Conservation (phyloP, 306 rosid genomes). For the Fragaria vesca region DNA sequence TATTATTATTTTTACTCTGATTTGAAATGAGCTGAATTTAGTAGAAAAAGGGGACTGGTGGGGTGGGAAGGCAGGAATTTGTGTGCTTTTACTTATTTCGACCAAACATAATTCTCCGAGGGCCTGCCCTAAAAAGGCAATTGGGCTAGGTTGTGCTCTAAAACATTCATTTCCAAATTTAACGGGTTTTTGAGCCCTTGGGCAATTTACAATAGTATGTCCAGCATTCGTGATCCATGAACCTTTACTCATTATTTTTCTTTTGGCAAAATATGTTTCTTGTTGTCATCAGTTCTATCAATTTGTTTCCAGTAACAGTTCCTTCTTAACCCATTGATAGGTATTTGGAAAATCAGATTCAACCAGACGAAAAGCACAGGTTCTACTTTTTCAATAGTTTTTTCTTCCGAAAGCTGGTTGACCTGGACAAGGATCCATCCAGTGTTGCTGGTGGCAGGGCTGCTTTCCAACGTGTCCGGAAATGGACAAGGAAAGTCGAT, state of each 20-base stretch:
- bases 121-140: neutral
- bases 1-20: too few relatives aligned
- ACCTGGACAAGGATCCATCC: conserved; percentile 94
- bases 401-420: conserved; percentile 94
- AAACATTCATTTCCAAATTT: neutral
- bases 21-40: neutral
- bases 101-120: neutral
- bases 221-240: neutral
- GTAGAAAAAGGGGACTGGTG: neutral
- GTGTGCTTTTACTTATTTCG: neutral
- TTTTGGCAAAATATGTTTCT: neutral
- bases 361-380: conserved; percentile 60
- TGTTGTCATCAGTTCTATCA: neutral
- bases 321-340: conserved; percentile 37
- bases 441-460: conserved; percentile 86
- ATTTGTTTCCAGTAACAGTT: neutral
- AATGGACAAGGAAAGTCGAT: conserved; percentile 93
- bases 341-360: conserved; percentile 78
- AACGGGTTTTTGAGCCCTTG: neutral
- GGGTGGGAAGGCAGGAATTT: neutral
- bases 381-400: conserved; percentile 93
- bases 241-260: neutral
- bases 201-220: neutral
- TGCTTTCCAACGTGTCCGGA: conserved; percentile 92
- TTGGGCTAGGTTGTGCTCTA: neutral